A percentile compares a stretch with the other conserved stretches of the same genome.
These are phyloP conservation scores for Nephelium lappaceum DNA, from an alignment of 345 rosid genomes.

Conservation along the genomic window DNA sequence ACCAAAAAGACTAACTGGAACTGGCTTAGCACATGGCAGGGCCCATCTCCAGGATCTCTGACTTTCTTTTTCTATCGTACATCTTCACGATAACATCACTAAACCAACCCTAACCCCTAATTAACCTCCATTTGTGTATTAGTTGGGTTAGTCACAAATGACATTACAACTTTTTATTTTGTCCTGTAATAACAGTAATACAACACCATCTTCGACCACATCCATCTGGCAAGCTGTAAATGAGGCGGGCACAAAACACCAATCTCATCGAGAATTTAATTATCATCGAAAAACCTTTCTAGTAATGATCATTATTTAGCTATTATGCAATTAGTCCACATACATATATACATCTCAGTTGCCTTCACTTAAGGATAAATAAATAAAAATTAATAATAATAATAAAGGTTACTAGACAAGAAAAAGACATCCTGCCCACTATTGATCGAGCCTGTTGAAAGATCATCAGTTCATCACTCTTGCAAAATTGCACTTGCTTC, in stretches of 20 bases:
- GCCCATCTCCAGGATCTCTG: conserved; percentile 33
- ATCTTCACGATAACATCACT: conserved; percentile 7
- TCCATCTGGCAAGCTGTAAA: too few relatives aligned
- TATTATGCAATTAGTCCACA: too few relatives aligned
- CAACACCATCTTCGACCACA: too few relatives aligned
- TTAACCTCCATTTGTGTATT: neutral
- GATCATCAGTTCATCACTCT: conserved; percentile 2
- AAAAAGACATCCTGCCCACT: neutral
- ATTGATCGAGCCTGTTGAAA: neutral
- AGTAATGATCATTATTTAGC: too few relatives aligned
- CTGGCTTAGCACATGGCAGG: conserved; percentile 38
- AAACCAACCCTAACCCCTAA: neutral
- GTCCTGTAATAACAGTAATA: neutral
- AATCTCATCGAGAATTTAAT: too few relatives aligned
- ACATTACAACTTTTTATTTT: too few relatives aligned
- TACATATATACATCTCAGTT: too few relatives aligned
- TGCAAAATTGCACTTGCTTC: neutral
- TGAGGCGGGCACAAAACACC: too few relatives aligned
- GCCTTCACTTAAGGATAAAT: too few relatives aligned
- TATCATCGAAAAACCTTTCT: too few relatives aligned
- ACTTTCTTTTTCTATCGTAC: conserved; percentile 3
- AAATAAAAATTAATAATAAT: too few relatives aligned
- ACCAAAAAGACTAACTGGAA: conserved; percentile 21
- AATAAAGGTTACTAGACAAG: neutral
- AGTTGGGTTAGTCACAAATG: neutral